Percentiles rank a stretch among this genome's conserved stretches.
These are phyloP conservation scores for Penicillium paxilli DNA, from an alignment of 495 filamentous ascomycete species.

Conservation along the genomic window DNA sequence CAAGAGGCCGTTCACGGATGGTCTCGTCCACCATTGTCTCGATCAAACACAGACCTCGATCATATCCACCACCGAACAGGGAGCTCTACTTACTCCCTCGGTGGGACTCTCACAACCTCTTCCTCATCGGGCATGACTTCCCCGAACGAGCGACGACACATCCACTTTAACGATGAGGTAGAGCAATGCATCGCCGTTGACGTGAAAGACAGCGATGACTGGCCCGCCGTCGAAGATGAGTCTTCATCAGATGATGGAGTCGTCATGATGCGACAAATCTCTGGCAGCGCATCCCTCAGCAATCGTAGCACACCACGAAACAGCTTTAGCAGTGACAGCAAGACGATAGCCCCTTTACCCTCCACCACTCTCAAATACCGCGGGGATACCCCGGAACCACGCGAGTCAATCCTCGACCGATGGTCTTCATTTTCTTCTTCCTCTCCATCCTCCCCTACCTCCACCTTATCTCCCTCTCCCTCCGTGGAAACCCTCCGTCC, in stretches of 20 bases:
- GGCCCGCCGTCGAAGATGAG: constrained; percentile 54
- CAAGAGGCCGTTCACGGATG: constrained; percentile 65
- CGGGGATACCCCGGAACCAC: constrained; percentile 72
- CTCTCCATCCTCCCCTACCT: constrained; percentile 1
- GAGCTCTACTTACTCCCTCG: constrained; percentile 28
- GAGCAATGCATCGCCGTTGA: constrained; percentile 96
- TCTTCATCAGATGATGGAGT: constrained; percentile 72
- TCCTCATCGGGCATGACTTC: constrained; percentile 57
- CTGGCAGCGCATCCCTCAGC: constrained; percentile 44
- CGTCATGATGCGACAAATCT: constrained; percentile 79
- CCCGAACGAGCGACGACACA: constrained; percentile 76
- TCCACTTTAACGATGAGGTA: constrained; percentile 95
- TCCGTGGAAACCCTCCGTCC: constrained; percentile 77
- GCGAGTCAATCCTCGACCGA: constrained; percentile 30
- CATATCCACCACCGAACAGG: constrained; percentile 43
- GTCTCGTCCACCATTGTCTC: constrained; percentile 47
- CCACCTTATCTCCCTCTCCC: constrained; percentile 60
- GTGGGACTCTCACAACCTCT: constrained; percentile 30
- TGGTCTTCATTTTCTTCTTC: constrained; percentile 31
- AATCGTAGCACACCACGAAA: constrained; percentile 50
- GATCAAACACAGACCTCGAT: constrained; percentile 68
- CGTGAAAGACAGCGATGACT: constrained; percentile 66
- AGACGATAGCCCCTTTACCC: constrained; percentile 90
- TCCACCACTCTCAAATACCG: constrained; percentile 90
- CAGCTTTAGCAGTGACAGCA: constrained; percentile 66